Conservation (phyloP, 2,329 filamentous ascomycete species). For the Diaporthe destruens region DNA sequence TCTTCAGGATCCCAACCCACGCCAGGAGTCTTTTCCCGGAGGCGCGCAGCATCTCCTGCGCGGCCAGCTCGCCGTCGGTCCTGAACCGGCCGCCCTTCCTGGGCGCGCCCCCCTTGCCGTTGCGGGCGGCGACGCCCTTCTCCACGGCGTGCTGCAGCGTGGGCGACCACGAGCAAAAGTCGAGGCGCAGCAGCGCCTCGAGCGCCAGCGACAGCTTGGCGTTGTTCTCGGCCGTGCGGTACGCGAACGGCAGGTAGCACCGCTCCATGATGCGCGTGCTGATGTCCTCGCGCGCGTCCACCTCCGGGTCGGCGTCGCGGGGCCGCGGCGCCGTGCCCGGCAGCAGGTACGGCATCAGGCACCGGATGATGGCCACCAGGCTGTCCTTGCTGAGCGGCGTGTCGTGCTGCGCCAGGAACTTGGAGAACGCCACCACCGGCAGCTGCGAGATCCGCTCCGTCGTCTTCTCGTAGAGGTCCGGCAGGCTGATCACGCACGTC, state of each 20-base stretch:
- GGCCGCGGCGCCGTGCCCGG: constrained; percentile 59
- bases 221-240: constrained; percentile 76
- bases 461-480: constrained; percentile 71
- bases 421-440: constrained; percentile 68
- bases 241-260: constrained; percentile 75
- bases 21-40: constrained; percentile 37
- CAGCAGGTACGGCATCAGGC: constrained; percentile 59
- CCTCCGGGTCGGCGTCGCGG: constrained; percentile 52
- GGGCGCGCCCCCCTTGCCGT: constrained; percentile 59
- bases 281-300: constrained; percentile 54
- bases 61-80: constrained; percentile 38
- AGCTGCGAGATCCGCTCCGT: constrained; percentile 69
- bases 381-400: constrained; percentile 53
- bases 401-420: constrained; percentile 62
- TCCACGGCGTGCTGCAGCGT: constrained; percentile 56
- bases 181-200: constrained; percentile 72
- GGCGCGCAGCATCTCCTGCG: constrained; percentile 38
- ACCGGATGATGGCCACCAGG: constrained; percentile 60
- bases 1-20: constrained; percentile 24
- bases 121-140: constrained; percentile 62
- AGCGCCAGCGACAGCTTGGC: constrained; percentile 78
- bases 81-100: constrained; percentile 52
- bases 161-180: constrained; percentile 57
- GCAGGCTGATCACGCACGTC: constrained; percentile 53
- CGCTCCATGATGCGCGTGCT: constrained; percentile 61